These are phyloP conservation scores for Saccharomycopsis phalli DNA, from an alignment of 1,139 yeast species.

Conservation along the genomic window DNA sequence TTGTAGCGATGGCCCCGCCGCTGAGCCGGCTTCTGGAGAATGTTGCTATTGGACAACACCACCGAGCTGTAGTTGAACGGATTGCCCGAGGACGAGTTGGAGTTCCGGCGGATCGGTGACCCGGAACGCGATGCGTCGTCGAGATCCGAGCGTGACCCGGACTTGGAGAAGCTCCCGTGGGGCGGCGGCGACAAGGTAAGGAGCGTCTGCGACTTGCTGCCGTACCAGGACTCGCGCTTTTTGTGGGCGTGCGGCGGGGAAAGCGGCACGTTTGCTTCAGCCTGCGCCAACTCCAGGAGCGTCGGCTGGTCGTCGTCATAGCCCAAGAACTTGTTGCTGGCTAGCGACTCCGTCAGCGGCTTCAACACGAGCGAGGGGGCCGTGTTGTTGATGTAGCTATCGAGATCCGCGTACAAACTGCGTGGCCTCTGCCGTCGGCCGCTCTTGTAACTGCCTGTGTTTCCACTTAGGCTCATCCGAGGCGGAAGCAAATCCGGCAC, in stretches of 20 bases:
- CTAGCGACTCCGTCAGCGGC: conserved; percentile 8
- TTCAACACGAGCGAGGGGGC: conserved; percentile 17
- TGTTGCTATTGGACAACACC: conserved; percentile 24
- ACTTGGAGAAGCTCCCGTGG: conserved; percentile 4
- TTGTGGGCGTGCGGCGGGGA: neutral
- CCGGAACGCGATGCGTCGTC: conserved; percentile 25
- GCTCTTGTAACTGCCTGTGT: conserved; percentile 13
- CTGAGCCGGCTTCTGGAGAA: conserved; percentile 45
- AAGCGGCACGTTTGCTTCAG: neutral
- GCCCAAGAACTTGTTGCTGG: too few relatives aligned
- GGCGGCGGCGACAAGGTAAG: conserved; percentile 10
- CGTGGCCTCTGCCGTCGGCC: conserved; percentile 17
- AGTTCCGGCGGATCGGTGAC: conserved; percentile 27
- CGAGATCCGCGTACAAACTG: conserved; percentile 19
- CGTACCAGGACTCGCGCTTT: neutral
- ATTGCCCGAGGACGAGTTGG: conserved; percentile 34
- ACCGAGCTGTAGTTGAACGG: conserved; percentile 48
- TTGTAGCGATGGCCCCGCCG: conserved; percentile 93
- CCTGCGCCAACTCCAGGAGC: neutral
- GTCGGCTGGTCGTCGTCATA: neutral
- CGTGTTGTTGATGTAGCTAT: conserved; percentile 16
- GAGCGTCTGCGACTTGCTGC: neutral
- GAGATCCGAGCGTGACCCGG: conserved; percentile 11
- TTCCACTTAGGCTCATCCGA: neutral
- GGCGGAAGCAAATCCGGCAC: neutral